Base-by-base conservation (phyloP, 805 yeast species). In the Kodamaea neixiangensis region DNA sequence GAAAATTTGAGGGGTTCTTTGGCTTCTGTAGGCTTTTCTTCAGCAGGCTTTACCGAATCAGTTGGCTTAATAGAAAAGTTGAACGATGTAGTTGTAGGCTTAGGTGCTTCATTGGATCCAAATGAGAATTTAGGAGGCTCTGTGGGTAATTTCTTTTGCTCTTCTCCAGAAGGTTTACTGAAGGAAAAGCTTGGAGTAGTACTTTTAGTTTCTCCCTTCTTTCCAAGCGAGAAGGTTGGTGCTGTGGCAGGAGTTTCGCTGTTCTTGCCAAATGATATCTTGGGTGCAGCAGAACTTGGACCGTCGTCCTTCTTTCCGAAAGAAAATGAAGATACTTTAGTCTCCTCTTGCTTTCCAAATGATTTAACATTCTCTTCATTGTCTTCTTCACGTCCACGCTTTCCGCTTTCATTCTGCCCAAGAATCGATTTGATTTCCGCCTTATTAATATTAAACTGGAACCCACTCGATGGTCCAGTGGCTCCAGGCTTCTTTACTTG, bases 381-480 rank as follows among this genome's bases (percentile, higher is more conserved):
- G n/a, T 20, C 18, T 22, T 19, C 18, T 3, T 22, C 39, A 11
- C 44, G 14, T 43, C 46, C 18, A 15, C 39, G n/a, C 46, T 29
- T 29, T 9, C 37, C 37, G 11, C 13, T 31, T 17, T 42, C 40
- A 6, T 43, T 25, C 17, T 42, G 44, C n/a, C 31, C 50, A 7
- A 68, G 50, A 9, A 71, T 58, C 6, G 61, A 55, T 35, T 58
- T 52, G 21, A 72, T 56, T 43, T 66, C 64, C 15, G 58, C 62
- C 46, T 65, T 63, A 42, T 68, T 67, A 15, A 71, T 64, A 3
- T 64, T 60, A 49, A 73, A 72, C 34, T 68, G 61, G 59, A 73
- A 73, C 1, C 75, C 77, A 2, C 68, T 60, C 41, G 75, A 70
- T 25, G 77, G 77, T n/a, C 46, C 51, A 6, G 51, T 21, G 21